These are phyloP conservation scores for Dinochytrium kinnereticum DNA, from an alignment of 371 early-diverging fungal genomes.

Conservation along the genomic window DNA sequence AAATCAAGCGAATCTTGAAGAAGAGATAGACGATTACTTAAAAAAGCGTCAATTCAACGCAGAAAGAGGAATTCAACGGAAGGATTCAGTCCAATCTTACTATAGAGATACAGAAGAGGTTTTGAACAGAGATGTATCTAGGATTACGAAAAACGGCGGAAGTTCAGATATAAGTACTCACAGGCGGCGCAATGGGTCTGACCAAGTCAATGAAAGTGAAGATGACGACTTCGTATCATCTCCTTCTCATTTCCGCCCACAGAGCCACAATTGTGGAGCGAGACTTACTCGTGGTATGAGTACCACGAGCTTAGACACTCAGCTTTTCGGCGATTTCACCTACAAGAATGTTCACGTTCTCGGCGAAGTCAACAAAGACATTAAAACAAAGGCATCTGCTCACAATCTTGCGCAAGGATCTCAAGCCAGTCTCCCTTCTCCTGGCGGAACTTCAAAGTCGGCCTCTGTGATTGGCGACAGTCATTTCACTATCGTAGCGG, in stretches of 20 bases:
- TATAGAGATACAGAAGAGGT: constrained; percentile 3
- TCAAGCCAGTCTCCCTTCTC: neutral
- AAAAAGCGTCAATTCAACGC: no score
- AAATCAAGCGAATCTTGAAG: no score
- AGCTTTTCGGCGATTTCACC: constrained; percentile 61
- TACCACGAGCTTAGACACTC: constrained; percentile 48
- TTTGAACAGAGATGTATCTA: neutral
- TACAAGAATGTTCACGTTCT: constrained; percentile 61
- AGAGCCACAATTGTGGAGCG: neutral
- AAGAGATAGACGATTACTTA: no score
- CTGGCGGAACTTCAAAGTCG: no score
- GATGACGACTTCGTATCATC: neutral
- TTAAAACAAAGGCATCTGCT: neutral
- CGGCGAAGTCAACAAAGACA: constrained; percentile 39
- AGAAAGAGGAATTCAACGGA: neutral
- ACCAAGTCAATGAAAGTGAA: neutral
- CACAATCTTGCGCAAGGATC: constrained; percentile 4
- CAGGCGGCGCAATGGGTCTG: neutral
- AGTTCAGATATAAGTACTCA: no score
- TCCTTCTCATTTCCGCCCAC: no score
- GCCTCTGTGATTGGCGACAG: no score
- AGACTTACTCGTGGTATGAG: constrained; percentile 22
- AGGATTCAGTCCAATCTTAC: constrained; percentile 2
- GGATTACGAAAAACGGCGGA: neutral
- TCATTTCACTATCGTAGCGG: no score